Conservation (phyloP, 108 stramenopile species). For the Nitzschia inconspicua region DNA sequence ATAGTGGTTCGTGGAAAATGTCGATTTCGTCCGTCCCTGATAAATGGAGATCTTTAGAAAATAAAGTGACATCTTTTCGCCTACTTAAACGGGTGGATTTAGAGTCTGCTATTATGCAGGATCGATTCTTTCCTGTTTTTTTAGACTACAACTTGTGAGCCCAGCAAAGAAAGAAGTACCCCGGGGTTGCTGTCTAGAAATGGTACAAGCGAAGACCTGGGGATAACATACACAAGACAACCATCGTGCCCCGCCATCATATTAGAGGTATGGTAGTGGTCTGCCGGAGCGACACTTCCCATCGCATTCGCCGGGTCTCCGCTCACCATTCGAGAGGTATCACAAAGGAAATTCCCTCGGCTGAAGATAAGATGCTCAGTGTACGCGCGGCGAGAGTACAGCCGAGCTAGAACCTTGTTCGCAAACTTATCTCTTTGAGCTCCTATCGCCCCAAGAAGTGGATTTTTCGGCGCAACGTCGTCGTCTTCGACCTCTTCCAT, state of each 20-base stretch:
- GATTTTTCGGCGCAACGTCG: conserved; percentile 4
- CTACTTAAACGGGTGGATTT: no score
- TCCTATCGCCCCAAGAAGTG: background rate
- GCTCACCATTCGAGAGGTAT: conserved; percentile 68
- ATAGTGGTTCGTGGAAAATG: no score
- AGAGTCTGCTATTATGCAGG: no score
- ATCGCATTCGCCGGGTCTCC: conserved; percentile 29
- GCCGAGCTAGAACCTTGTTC: conserved; percentile 64
- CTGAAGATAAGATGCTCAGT: conserved; percentile 60
- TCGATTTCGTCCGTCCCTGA: no score
- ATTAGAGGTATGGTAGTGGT: conserved; percentile 46
- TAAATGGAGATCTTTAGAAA: no score
- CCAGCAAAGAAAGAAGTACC: conserved; percentile 57
- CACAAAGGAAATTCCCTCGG: conserved; percentile 61
- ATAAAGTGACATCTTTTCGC: no score
- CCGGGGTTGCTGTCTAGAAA: conserved; percentile 72
- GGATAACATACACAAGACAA: conserved; percentile 59
- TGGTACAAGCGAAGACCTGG: conserved; percentile 52
- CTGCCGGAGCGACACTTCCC: conserved; percentile 9
- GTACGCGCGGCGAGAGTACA: conserved; percentile 58
- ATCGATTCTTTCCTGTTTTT: no score
- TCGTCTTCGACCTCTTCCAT: conserved; percentile 29
- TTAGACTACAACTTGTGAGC: conserved; percentile 70
- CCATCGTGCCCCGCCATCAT: conserved; percentile 60
- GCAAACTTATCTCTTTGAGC: conserved; percentile 47